Percentiles rank a stretch among this genome's conserved stretches.
These are phyloP conservation scores for Hymenoscyphus fraxineus DNA, from an alignment of 2,329 filamentous ascomycete species.

Conservation along the genomic window DNA sequence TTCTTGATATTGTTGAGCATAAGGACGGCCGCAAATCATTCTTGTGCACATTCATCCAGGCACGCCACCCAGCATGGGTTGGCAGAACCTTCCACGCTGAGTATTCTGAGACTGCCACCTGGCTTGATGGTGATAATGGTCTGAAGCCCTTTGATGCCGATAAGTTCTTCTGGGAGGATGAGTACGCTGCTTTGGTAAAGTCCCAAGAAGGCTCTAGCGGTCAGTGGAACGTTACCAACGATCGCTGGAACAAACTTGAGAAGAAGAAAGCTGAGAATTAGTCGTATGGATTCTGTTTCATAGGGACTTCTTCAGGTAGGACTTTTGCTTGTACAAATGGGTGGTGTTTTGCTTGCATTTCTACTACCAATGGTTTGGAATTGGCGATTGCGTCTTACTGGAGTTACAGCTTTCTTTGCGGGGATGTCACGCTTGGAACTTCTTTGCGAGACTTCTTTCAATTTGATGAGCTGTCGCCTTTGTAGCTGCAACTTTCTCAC, in stretches of 20 bases:
- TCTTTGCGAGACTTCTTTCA: background rate
- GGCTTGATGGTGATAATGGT: conserved; percentile 8
- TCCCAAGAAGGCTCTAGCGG: conserved; percentile 3
- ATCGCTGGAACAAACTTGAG: background rate
- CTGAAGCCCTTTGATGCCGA: conserved; percentile 4
- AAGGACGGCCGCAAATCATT: background rate
- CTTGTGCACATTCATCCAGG: conserved; percentile 13
- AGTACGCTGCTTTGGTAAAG: conserved; percentile 5
- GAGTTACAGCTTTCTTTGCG: background rate
- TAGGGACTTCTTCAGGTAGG: background rate
- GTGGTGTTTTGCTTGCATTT: background rate
- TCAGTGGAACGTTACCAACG: background rate
- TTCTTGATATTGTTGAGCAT: conserved; percentile 3
- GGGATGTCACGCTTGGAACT: background rate
- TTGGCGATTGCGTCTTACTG: background rate
- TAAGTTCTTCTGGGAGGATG: conserved; percentile 11
- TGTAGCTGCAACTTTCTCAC: background rate
- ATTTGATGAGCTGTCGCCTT: background rate
- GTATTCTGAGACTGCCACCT: conserved; percentile 8
- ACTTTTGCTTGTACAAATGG: background rate
- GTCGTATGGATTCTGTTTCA: background rate
- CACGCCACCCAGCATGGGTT: conserved; percentile 11
- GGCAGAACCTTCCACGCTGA: conserved; percentile 8
- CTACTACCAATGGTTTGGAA: background rate
- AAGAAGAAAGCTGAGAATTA: background rate